Base-by-base conservation (phyloP, 1,284 basidiomycete species). In the Stereum hirsutum region DNA sequence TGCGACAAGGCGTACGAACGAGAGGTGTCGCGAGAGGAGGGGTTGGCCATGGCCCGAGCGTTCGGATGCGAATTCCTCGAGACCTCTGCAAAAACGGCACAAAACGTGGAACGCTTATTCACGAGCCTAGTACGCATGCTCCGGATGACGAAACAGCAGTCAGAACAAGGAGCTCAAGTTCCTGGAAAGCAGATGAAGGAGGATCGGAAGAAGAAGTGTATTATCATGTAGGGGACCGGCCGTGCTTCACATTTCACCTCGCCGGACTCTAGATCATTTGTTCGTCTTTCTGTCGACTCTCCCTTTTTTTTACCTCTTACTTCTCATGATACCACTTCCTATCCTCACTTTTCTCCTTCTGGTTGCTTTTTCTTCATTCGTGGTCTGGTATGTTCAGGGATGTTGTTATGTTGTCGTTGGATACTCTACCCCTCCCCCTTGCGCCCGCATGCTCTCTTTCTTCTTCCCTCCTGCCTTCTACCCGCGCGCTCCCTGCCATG, bases 61-160 rank as follows among this genome's bases (percentile, higher is more conserved):
- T 89, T 95, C 57, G 91, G 89, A 26, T 97, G 93, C 70, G 86
- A 89, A 45, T 98, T 97, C 63, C 88, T 94, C 63, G 95, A 98
- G 66, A 95, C 95, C 28, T 92, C 88, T 27, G 96, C 95, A 35
- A 96, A 96, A 71, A 92, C 89, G 41, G 84, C 94, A 40, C 77
- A 88, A 58, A 97, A 98, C 61, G 96, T 99, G 49, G 93, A 99
- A 62, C 78, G 82, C 40, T 80, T 95, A 25, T 99, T 99, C 68
- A 89, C 77, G 61, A 85, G 81, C 53, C 77, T 98, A 46, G 92
- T 99, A 38, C 82, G 93, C 51, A 80, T 86, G 51, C 82, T 99
- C 60, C 83, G 90, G 65, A 69, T 75, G 55, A 82, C 79, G 53
- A 70, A 68, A 61, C n/a, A n/a, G n/a, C 68, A 57, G 40, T 50